Evolutionary conservation across 208 protist genomes (phyloP).

Genomic region (Leishmania guyanensis): DNA sequence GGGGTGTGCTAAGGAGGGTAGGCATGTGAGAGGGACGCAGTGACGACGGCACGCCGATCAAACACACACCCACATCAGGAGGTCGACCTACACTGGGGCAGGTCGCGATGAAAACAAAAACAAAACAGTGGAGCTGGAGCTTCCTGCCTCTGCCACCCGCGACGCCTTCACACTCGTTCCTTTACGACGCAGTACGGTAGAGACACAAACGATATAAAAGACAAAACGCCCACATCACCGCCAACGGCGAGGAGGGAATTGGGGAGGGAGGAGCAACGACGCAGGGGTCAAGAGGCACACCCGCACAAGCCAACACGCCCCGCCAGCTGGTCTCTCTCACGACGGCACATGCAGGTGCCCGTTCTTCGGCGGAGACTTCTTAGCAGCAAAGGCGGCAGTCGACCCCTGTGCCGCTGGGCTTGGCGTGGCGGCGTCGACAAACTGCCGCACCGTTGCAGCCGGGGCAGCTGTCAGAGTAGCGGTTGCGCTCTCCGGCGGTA

Average conservation of each 20-base stretch:
- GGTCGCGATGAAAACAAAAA: background rate
- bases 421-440: conserved; percentile 11
- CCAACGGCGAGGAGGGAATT: background rate
- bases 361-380: background rate
- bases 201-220: background rate
- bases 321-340: background rate
- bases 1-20: no score
- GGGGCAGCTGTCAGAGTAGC: conserved; percentile 8
- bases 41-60: background rate
- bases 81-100: background rate
- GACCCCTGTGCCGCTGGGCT: conserved; percentile 1
- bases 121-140: background rate
- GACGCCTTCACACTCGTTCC: background rate
- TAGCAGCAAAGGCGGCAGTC: background rate
- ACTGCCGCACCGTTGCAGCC: conserved; percentile 19
- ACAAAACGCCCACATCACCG: background rate
- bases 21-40: background rate
- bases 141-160: background rate
- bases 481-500: background rate
- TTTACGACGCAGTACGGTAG: background rate
- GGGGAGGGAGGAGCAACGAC: background rate
- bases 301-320: background rate
- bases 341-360: background rate
- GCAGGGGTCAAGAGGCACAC: background rate
- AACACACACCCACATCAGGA: background rate